phyloP scores from a whole-genome alignment of 345 rosid species.

The Brassica cretica region DNA sequence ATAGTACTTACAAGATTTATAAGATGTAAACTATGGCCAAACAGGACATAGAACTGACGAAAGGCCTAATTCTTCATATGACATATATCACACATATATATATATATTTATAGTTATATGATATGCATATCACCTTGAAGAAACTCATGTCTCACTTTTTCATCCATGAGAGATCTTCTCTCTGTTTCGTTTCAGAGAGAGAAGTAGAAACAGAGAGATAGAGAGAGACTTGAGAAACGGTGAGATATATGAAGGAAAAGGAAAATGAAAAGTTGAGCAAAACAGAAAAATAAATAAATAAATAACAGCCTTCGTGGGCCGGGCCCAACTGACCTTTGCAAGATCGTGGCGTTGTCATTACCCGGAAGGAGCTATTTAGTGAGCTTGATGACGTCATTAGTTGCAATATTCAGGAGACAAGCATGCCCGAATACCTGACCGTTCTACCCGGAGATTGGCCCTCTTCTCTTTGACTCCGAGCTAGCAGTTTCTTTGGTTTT shows the following conservation, averaged over 20 bases:
- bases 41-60: slow-evolving; percentile 18
- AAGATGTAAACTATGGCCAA: slow-evolving; percentile 9
- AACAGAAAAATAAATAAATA: not conserved
- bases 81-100: not conserved
- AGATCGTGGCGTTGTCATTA: slow-evolving; percentile 26
- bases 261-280: not conserved
- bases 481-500: slow-evolving; percentile 20
- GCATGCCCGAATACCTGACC: slow-evolving; percentile 39
- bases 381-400: slow-evolving; percentile 22
- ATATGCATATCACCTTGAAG: slow-evolving; percentile 44
- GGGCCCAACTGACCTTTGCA: slow-evolving; percentile 29
- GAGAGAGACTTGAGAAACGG: slow-evolving; percentile 19
- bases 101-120: not conserved
- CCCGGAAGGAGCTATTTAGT: slow-evolving; percentile 13
- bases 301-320: slow-evolving; percentile 37
- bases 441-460: slow-evolving; percentile 30
- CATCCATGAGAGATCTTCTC: slow-evolving; percentile 30
- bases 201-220: not conserved
- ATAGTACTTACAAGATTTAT: not conserved
- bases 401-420: slow-evolving; percentile 22
- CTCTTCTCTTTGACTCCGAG: slow-evolving; percentile 1
- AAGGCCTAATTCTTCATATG: slow-evolving; percentile 16
- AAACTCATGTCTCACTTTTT: not conserved
- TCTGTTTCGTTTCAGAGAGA: slow-evolving; percentile 37
- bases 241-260: slow-evolving; percentile 9